Evolutionary conservation across 192 early-diverging fungal species (phyloP).

Genomic region (Dissophora ornata): DNA sequence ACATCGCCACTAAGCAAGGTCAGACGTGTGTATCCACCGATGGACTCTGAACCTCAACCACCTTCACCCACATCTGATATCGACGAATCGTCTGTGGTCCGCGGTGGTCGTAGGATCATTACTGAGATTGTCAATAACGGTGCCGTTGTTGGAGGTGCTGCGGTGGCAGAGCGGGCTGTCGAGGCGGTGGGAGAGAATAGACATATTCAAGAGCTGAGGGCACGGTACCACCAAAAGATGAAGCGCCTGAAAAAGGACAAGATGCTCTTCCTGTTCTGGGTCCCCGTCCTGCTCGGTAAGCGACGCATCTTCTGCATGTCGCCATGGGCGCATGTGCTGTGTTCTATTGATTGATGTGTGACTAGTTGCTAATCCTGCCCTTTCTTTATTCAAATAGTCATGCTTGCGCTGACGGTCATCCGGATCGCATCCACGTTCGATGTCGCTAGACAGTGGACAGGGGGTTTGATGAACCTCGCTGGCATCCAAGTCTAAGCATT

Average conservation of each 20-base stretch:
- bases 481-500: constrained; percentile 52
- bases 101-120: constrained; percentile 43
- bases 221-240: constrained; percentile 51
- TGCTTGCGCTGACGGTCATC: constrained; percentile 47
- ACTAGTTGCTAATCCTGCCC: background rate
- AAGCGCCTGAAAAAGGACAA: constrained; percentile 61
- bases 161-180: constrained; percentile 48
- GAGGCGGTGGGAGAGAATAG: constrained; percentile 47
- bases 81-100: constrained; percentile 44
- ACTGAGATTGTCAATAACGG: constrained; percentile 53
- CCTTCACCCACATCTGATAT: constrained; percentile 6
- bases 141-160: constrained; percentile 44
- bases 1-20: constrained; percentile 40
- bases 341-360: too few relatives aligned
- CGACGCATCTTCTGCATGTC: too few relatives aligned
- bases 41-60: constrained; percentile 33
- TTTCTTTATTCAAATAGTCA: constrained; percentile 14
- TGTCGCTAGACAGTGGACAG: constrained; percentile 50
- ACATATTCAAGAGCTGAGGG: constrained; percentile 45
- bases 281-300: constrained; percentile 59
- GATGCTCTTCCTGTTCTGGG: constrained; percentile 69
- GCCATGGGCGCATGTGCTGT: too few relatives aligned
- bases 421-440: constrained; percentile 51
- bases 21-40: constrained; percentile 47
- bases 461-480: constrained; percentile 43